Conservation (phyloP, 2,329 filamentous ascomycete genomes). For the Rhytidhysteron rufulum region DNA sequence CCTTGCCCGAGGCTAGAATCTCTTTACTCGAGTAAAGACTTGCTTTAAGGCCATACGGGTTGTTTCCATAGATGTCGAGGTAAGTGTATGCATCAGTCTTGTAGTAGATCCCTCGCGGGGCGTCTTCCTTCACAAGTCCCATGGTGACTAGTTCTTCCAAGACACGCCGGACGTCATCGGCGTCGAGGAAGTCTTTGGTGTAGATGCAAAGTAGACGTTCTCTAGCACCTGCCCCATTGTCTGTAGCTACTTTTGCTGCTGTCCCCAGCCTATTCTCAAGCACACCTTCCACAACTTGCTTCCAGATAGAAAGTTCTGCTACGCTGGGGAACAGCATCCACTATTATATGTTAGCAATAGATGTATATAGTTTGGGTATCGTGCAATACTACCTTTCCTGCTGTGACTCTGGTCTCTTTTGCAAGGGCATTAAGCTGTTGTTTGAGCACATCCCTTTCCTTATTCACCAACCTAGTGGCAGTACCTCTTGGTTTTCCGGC, state of each 20-base stretch:
- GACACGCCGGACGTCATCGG: constrained; percentile 65
- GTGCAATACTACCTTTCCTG: constrained; percentile 59
- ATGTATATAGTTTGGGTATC: background rate
- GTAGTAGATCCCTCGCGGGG: constrained; percentile 63
- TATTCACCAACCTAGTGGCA: constrained; percentile 37
- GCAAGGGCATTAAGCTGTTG: constrained; percentile 60
- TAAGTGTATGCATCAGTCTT: constrained; percentile 62
- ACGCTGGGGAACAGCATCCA: constrained; percentile 70
- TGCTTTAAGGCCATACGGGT: constrained; percentile 39
- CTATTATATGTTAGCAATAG: constrained; percentile 33
- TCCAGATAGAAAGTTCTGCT: constrained; percentile 62
- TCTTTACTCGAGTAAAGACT: constrained; percentile 42
- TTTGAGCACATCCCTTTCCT: constrained; percentile 43
- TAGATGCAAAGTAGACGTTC: constrained; percentile 70
- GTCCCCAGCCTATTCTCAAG: constrained; percentile 67
- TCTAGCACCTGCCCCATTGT: constrained; percentile 36
- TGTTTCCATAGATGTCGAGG: constrained; percentile 38
- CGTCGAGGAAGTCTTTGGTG: constrained; percentile 69
- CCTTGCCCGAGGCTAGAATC: constrained; percentile 19
- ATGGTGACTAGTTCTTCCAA: constrained; percentile 59
- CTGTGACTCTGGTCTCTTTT: constrained; percentile 52
- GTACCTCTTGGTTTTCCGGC: constrained; percentile 42
- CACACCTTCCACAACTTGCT: constrained; percentile 62
- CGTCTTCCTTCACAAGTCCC: constrained; percentile 48
- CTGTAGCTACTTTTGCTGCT: constrained; percentile 68